Evolutionary conservation across 345 rosid genomes (phyloP), one percentile per base, ranked within the genome.

Genomic region (Pseudoturritis turrita): DNA sequence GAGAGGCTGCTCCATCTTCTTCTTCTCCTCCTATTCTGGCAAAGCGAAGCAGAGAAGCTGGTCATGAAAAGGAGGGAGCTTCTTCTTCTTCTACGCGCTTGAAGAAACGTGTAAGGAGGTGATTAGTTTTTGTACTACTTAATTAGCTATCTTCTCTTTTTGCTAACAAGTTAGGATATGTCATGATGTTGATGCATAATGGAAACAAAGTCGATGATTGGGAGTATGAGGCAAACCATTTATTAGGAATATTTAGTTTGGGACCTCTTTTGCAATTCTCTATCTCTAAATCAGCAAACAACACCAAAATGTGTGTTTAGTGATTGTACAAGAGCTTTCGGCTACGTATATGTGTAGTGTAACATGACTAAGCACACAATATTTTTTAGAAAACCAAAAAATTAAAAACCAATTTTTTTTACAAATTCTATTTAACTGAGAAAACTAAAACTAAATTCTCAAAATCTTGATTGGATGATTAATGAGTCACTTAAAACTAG

Each of bases 51-150:
- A 73, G 58, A n/a, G 83, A 72, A 72, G 55, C 41, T 36, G 56
- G 44, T 36, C 11, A 33, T 8, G 81, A 80, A 60, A 68, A 53
- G 8, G 75, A 74, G 47, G 58, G 54, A 3, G 79, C 25, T 15
- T 51, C 70, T 23, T 23, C 73, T 64, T 39, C 62, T 44, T 62
- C 64, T 11, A 58, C 75, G 45, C 70, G 33, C 5, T 68, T 65
- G 58, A 83, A 78, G 67, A 83, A 79, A 73, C 81, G 84, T 26
- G 53, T 40, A 10, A 79, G 78, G 67, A 83, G 65, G 68, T 81
- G 75, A 73, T 40, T 43, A 29, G 4, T 15, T 29, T 35, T 36
- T 17, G 10, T 36, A 47, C 9, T 65, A 28, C 44, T 50, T 29
- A 12, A 63, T 15, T 63, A 46, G 53, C 40, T 22, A 19, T 14